phyloP scores from a whole-genome alignment of 345 rosid genomes.

The Brassica napus region DNA sequence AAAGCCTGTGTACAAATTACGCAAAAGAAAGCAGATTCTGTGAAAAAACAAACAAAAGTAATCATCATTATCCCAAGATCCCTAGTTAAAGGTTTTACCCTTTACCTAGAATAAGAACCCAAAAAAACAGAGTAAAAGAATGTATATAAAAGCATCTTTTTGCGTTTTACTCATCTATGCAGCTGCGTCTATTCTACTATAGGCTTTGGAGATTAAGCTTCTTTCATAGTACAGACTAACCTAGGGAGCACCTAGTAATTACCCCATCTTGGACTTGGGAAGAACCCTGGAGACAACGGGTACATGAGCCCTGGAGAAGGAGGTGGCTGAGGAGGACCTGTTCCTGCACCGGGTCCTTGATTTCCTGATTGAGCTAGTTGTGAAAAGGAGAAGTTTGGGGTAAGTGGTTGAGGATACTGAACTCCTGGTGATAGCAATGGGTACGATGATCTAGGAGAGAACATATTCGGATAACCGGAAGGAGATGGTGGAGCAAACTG shows the following conservation, averaged over 20 bases:
- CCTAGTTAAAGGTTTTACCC: conserved; percentile 8
- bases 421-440: conserved; percentile 73
- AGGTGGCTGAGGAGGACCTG: conserved; percentile 56
- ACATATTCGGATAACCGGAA: conserved; percentile 53
- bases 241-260: conserved; percentile 23
- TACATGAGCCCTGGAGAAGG: conserved; percentile 67
- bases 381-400: conserved; percentile 77
- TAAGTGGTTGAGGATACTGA: conserved; percentile 74
- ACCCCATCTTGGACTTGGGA: conserved; percentile 40
- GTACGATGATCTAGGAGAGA: conserved; percentile 74
- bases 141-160: conserved; percentile 6
- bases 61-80: conserved; percentile 22
- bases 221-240: conserved; percentile 24
- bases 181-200: conserved; percentile 27
- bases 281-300: conserved; percentile 48
- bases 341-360: conserved; percentile 75
- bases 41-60: conserved; percentile 6
- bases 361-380: conserved; percentile 65
- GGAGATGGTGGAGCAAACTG: conserved; percentile 83
- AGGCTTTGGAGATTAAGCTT: conserved; percentile 28
- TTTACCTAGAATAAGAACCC: conserved; percentile 4
- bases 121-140: neutral
- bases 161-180: conserved; percentile 17
- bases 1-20: conserved; percentile 25
- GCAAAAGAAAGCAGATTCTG: conserved; percentile 5